Percentiles rank a stretch among this genome's conserved stretches.
Evolutionary conservation across 192 early-diverging fungal genomes (phyloP).

Genomic region (Coemansia sp.): DNA sequence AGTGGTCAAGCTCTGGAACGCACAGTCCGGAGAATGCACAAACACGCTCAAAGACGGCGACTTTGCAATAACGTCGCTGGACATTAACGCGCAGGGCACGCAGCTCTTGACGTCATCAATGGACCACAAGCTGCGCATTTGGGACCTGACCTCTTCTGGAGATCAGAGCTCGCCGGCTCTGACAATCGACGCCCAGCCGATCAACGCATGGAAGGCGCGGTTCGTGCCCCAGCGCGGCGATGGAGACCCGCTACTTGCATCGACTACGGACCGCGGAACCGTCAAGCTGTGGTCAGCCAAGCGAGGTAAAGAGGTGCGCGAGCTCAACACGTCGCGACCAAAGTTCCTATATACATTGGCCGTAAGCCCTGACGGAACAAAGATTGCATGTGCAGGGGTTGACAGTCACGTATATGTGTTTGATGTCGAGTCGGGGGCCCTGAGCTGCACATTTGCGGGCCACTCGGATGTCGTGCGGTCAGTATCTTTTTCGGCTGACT

Average conservation of each 20-base stretch:
- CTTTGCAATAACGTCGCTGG: slow-evolving; percentile 49
- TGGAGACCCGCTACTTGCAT: slow-evolving; percentile 19
- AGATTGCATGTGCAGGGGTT: slow-evolving; percentile 42
- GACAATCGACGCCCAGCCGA: slow-evolving; percentile 34
- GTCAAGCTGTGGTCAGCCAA: slow-evolving; percentile 43
- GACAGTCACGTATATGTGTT: slow-evolving; percentile 44
- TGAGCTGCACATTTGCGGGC: slow-evolving; percentile 42
- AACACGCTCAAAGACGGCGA: slow-evolving; percentile 28
- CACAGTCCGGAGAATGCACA: slow-evolving; percentile 35
- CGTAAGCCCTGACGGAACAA: slow-evolving; percentile 37
- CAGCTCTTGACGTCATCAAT: slow-evolving; percentile 48
- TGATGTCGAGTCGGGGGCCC: slow-evolving; percentile 29
- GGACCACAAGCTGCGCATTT: slow-evolving; percentile 51
- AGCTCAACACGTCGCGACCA: slow-evolving; percentile 49
- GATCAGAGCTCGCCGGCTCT: slow-evolving; percentile 12
- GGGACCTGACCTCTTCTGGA: slow-evolving; percentile 17
- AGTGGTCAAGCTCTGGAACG: slow-evolving; percentile 44
- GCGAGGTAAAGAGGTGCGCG: slow-evolving; percentile 22
- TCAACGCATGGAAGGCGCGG: slow-evolving; percentile 48
- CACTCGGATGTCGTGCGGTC: slow-evolving; percentile 54
- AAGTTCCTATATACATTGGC: slow-evolving; percentile 46
- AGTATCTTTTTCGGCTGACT: slow-evolving; percentile 46
- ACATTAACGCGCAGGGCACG: slow-evolving; percentile 38
- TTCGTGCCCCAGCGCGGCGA: slow-evolving; percentile 22
- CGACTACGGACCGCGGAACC: slow-evolving; percentile 39